A percentile compares a stretch with the other conserved stretches of the same genome.
Evolutionary conservation across 2,329 filamentous ascomycete genomes (phyloP).

Genomic region (Cordyceps cateniannulata): DNA sequence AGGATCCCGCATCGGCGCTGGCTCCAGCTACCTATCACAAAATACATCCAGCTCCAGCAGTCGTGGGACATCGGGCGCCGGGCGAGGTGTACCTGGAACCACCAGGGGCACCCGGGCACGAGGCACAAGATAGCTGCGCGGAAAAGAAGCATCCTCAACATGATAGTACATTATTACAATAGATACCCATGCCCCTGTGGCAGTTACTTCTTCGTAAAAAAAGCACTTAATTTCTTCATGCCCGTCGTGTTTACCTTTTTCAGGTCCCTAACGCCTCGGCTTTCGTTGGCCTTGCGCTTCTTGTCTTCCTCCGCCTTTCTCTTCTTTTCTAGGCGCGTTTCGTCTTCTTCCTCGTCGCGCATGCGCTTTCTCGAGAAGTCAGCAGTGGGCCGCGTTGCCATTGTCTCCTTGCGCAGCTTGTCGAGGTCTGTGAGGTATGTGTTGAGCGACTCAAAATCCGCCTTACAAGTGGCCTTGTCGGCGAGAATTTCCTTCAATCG

Average conservation of each 20-base stretch:
- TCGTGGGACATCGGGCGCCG: constrained; percentile 29
- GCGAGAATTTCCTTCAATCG: constrained; percentile 36
- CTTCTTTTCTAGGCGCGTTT: constrained; percentile 69
- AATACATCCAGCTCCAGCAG: constrained; percentile 22
- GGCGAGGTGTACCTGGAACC: constrained; percentile 26
- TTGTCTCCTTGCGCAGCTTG: constrained; percentile 63
- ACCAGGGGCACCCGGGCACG: constrained; percentile 26
- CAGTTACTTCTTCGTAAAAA: constrained; percentile 69
- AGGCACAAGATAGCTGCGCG: constrained; percentile 21
- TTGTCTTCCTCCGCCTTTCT: constrained; percentile 84
- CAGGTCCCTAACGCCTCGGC: constrained; percentile 68
- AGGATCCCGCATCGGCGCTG: constrained; percentile 16
- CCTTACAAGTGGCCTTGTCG: constrained; percentile 24
- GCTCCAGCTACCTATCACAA: constrained; percentile 23
- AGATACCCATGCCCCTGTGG: constrained; percentile 12
- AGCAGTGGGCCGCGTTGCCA: constrained; percentile 58
- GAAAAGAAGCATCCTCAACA: constrained; percentile 4
- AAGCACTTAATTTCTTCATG: constrained; percentile 96
- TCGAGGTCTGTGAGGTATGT: constrained; percentile 61
- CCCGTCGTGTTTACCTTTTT: constrained; percentile 86
- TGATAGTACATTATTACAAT: constrained; percentile 8
- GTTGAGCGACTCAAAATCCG: constrained; percentile 67
- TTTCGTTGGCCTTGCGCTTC: constrained; percentile 68
- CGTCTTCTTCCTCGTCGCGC: constrained; percentile 60
- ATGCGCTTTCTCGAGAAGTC: constrained; percentile 67